A percentile compares a stretch with the other conserved stretches of the same genome.
These are phyloP conservation scores for Penicillium taxi DNA, from an alignment of 495 filamentous ascomycete genomes.

Conservation along the genomic window DNA sequence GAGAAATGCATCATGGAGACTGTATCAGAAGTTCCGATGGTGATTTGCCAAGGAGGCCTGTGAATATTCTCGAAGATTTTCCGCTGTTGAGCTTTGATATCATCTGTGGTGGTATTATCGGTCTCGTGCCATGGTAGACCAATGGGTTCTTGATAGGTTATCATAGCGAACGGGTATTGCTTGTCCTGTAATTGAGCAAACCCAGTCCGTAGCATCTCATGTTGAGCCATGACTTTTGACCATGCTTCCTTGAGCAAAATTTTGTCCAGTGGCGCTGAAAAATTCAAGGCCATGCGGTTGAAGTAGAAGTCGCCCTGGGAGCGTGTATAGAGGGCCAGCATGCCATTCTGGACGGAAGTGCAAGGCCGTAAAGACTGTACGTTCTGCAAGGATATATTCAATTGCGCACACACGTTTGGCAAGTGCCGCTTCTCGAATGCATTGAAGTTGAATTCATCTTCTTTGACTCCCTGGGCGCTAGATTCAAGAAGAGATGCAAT, in stretches of 20 bases:
- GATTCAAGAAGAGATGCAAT: constrained; percentile 20
- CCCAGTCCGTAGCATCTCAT: constrained; percentile 65
- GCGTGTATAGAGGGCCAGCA: constrained; percentile 66
- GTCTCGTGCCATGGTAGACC: constrained; percentile 38
- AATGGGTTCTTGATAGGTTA: constrained; percentile 40
- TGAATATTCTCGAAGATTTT: constrained; percentile 29
- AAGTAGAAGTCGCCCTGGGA: constrained; percentile 65
- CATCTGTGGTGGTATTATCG: constrained; percentile 11
- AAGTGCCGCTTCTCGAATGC: constrained; percentile 47
- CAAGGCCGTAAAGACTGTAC: constrained; percentile 32
- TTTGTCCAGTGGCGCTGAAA: constrained; percentile 43
- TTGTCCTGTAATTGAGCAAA: constrained; percentile 48
- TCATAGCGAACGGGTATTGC: constrained; percentile 56
- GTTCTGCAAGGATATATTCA: constrained; percentile 8
- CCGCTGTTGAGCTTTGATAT: constrained; percentile 11
- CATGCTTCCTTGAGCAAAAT: constrained; percentile 51
- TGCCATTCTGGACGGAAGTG: constrained; percentile 71
- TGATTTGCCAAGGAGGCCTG: constrained; percentile 43
- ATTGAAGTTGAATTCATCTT: constrained; percentile 16
- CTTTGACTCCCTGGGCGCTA: constrained; percentile 5
- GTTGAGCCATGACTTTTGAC: constrained; percentile 40
- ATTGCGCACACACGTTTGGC: constrained; percentile 37
- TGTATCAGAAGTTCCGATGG: constrained; percentile 13
- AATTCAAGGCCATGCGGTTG: constrained; percentile 63
- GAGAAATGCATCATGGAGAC: constrained; percentile 38